Evolutionary conservation across 2,329 filamentous ascomycete species (phyloP).

Genomic region (Phaeosphaeriaceae sp.): DNA sequence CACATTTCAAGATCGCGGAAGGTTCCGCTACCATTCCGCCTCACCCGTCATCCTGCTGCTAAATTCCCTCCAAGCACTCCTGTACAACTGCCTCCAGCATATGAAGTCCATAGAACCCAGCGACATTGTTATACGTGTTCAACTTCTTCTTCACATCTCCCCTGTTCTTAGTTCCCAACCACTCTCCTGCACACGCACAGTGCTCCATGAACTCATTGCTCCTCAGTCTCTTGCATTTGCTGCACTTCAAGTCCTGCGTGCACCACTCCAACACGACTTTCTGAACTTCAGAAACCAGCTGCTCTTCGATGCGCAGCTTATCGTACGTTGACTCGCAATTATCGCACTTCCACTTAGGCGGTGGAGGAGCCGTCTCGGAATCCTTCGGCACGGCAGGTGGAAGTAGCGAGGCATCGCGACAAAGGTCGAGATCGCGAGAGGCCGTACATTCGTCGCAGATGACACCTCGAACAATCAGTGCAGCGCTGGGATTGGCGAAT

Average conservation of each 20-base stretch:
- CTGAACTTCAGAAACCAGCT: constrained; percentile 78
- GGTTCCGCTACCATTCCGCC: constrained; percentile 1
- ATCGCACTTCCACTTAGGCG: constrained; percentile 76
- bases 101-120: constrained; percentile 77
- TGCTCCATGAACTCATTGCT: constrained; percentile 97
- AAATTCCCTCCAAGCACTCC: constrained; percentile 62
- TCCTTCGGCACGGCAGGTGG: constrained; percentile 55
- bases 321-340: constrained; percentile 80
- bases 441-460: constrained; percentile 92
- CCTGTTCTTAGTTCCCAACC: constrained; percentile 74
- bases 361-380: constrained; percentile 48
- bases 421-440: constrained; percentile 87
- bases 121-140: constrained; percentile 75
- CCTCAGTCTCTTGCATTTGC: constrained; percentile 69
- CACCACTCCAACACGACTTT: constrained; percentile 79
- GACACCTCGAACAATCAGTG: constrained; percentile 74
- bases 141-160: constrained; percentile 71
- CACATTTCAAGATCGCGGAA: neutral
- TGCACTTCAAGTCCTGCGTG: constrained; percentile 89
- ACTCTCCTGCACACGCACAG: constrained; percentile 88
- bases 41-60: neutral
- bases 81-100: constrained; percentile 81
- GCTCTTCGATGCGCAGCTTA: constrained; percentile 82
- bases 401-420: constrained; percentile 83
- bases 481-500: constrained; percentile 84